Percentiles rank a stretch among this genome's conserved stretches.
These are phyloP conservation scores for Fusarium begoniae DNA, from an alignment of 2,329 filamentous ascomycete genomes.

Conservation along the genomic window DNA sequence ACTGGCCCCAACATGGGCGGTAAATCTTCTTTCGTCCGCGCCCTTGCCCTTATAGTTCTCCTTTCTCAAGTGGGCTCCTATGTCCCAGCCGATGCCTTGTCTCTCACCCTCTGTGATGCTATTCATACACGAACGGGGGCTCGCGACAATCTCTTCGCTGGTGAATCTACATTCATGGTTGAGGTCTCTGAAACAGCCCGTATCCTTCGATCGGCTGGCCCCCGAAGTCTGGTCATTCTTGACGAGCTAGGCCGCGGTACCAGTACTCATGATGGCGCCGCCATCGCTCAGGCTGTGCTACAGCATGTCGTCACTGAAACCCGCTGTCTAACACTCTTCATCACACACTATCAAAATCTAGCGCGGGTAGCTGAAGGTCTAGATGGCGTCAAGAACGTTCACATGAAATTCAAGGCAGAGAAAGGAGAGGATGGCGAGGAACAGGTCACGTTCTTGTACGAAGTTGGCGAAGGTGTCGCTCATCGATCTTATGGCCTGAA, in stretches of 20 bases:
- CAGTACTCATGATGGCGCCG: constrained; percentile 93
- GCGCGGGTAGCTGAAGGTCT: constrained; percentile 75
- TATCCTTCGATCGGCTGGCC: constrained; percentile 88
- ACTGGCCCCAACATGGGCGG: constrained; percentile 99
- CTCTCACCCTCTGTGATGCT: constrained; percentile 85
- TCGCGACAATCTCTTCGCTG: constrained; percentile 93
- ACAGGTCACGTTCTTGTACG: constrained; percentile 93
- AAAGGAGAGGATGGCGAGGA: constrained; percentile 63
- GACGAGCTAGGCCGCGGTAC: constrained; percentile 96
- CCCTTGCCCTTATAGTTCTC: constrained; percentile 88
- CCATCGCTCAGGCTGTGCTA: constrained; percentile 92
- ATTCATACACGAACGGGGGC: constrained; percentile 97
- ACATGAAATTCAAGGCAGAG: constrained; percentile 82
- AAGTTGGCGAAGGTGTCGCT: constrained; percentile 88
- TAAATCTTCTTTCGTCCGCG: constrained; percentile 96
- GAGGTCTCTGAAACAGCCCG: constrained; percentile 92
- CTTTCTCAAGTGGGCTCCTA: constrained; percentile 96
- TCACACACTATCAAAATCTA: constrained; percentile 96
- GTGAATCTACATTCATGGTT: constrained; percentile 98
- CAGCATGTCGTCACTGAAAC: constrained; percentile 81
- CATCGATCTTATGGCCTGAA: constrained; percentile 96
- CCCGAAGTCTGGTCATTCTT: constrained; percentile 85
- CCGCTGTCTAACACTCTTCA: constrained; percentile 87
- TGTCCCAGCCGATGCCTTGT: constrained; percentile 80
- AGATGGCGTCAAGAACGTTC: constrained; percentile 80